Evolutionary conservation across 139 green algal species (phyloP), one percentile per base, ranked within the genome.

Genomic region (Eudorina sp.): DNA sequence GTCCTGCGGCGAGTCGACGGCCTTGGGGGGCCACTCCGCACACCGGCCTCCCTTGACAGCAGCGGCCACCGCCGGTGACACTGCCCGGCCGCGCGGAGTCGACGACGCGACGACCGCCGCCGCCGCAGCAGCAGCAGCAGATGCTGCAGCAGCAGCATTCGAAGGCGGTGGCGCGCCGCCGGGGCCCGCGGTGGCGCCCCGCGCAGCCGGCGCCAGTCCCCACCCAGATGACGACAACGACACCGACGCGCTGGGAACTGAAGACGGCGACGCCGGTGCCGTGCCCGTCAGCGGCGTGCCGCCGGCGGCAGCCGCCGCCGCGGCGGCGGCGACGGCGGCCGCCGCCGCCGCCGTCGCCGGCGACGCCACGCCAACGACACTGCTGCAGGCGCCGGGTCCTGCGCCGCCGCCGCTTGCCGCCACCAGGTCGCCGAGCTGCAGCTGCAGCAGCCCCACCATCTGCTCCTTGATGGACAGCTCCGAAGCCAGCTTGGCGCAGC

Each of bases 401-500:
- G 68, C 36, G 36, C 36, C n/a, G 62, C 62, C 62, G 27, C 62
- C 62, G n/a, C 6, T 72, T 4, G 8, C 80, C 43, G 80, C 80
- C 45, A 60, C 80, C 34, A 79, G 16, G 23, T 88, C 82, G 18
- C 64, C 82, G 34, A 88, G 46, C 82, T 88, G 64, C 82, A 88
- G 66, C 82, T 79, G 43, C 64, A 88, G 45, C 82, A 88, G 66
- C 38, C 82, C 66, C n/a, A 88, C 66, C 82, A 88, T 88, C 68
- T 88, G 64, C 66, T 88, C 82, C 82, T 88, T 79, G 64, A 53
- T 64, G 34, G 64, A 80, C 19, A 88, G 82, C 82, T 88, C 82
- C n/a, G 46, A 38, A 8, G 64, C 82, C 46, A 88, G 82, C 31
- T 88, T 79, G 21, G 82, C 66, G 82, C 82, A 88, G 46, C 82